Percentiles rank a stretch among this genome's conserved stretches.
phyloP scores from a whole-genome alignment of 805 yeast species.

The Naumovozyma baii region DNA sequence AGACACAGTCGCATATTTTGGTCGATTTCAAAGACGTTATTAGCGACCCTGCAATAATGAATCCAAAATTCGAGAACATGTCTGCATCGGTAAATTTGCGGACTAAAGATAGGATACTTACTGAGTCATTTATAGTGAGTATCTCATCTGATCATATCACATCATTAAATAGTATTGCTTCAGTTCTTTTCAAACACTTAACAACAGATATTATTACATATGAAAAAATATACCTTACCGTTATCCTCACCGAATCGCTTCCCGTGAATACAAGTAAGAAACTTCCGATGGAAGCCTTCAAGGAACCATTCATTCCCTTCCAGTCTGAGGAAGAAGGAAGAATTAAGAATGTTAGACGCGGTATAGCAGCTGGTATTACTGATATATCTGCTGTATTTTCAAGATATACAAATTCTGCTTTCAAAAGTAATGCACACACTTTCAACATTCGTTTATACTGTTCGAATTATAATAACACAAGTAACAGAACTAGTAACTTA shows the following conservation, averaged over 20 bases:
- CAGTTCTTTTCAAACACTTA: conserved; percentile 69
- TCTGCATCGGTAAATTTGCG: conserved; percentile 65
- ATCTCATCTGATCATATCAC: conserved; percentile 49
- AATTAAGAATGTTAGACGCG: conserved; percentile 43
- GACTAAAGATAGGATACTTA: conserved; percentile 50
- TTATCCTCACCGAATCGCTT: conserved; percentile 56
- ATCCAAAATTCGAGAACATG: conserved; percentile 56
- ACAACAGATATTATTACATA: conserved; percentile 53
- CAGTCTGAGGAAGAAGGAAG: conserved; percentile 9
- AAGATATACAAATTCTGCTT: conserved; percentile 47
- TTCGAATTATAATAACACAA: conserved; percentile 1
- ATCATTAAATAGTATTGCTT: conserved; percentile 58
- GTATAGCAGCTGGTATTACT: conserved; percentile 81
- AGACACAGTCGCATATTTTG: conserved; percentile 49
- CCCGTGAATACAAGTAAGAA: conserved; percentile 30
- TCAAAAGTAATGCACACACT: conserved; percentile 57
- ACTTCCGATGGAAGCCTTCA: conserved; percentile 10
- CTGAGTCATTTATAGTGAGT: conserved; percentile 71
- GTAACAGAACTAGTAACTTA: not conserved
- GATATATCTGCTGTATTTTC: conserved; percentile 75
- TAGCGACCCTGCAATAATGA: conserved; percentile 46
- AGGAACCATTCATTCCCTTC: conserved; percentile 21
- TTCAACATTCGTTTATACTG: conserved; percentile 55
- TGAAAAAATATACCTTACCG: conserved; percentile 65
- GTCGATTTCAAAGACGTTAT: conserved; percentile 67